These are phyloP conservation scores for Verticillium longisporum DNA, from an alignment of 2,329 filamentous ascomycete genomes.

Conservation along the genomic window DNA sequence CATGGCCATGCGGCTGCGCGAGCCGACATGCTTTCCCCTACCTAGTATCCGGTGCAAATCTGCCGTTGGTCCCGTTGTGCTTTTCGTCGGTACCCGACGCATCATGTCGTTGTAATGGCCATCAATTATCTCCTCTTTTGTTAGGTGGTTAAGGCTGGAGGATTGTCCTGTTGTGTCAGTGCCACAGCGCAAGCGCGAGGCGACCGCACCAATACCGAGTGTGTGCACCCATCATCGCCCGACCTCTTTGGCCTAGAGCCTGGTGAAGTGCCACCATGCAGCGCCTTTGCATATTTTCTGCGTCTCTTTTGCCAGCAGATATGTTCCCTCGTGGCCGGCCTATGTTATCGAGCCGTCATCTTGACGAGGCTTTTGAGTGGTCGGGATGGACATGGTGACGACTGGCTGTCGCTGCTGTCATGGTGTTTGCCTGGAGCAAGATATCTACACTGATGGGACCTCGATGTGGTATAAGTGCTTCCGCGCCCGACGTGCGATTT, in stretches of 20 bases:
- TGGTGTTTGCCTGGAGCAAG: neutral
- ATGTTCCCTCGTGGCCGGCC: neutral
- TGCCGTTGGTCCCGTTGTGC: neutral
- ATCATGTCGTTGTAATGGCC: neutral
- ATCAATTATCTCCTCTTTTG: neutral
- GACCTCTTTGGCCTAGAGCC: neutral
- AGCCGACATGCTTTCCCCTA: neutral
- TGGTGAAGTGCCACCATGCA: neutral
- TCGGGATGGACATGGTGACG: neutral
- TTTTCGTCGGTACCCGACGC: neutral
- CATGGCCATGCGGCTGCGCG: neutral
- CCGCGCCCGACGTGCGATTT: neutral
- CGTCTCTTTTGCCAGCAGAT: neutral
- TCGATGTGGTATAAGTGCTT: neutral
- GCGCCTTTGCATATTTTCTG: neutral
- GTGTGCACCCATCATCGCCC: conserved; percentile 5
- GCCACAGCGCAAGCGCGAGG: neutral
- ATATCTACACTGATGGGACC: no score
- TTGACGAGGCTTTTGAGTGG: neutral
- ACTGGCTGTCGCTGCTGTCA: neutral
- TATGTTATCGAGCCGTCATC: neutral
- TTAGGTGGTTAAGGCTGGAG: neutral
- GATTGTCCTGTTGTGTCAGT: conserved; percentile 10
- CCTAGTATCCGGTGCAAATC: neutral
- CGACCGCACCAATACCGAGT: neutral